Conservation (phyloP, 2,329 filamentous ascomycete genomes). For the Metarhizium guizhouense region DNA sequence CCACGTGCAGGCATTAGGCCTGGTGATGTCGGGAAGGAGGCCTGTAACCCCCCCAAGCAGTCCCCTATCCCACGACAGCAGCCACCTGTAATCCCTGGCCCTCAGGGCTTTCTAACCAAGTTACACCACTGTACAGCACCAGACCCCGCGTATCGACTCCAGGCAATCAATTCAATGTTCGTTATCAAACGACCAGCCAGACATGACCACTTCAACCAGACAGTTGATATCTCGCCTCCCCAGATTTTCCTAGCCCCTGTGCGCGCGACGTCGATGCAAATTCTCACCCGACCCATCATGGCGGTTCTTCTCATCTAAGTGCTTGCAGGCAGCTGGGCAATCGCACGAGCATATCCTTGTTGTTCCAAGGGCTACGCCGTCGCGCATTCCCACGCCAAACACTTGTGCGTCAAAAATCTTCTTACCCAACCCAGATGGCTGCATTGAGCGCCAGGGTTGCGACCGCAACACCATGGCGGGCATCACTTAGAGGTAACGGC, state of each 20-base stretch:
- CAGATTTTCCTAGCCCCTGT: neutral
- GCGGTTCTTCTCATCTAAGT: neutral
- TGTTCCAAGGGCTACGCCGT: neutral
- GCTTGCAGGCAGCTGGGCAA: neutral
- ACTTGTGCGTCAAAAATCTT: neutral
- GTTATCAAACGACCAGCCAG: too few relatives aligned
- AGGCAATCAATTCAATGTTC: too few relatives aligned
- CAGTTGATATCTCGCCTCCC: neutral
- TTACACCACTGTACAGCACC: too few relatives aligned
- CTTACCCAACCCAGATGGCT: slow-evolving; percentile 9
- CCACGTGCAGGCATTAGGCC: too few relatives aligned
- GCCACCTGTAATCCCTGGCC: neutral
- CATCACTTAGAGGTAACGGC: slow-evolving; percentile 9
- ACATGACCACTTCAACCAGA: neutral
- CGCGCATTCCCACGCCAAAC: neutral
- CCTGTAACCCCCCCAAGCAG: neutral
- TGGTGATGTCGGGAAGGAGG: neutral
- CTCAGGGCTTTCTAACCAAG: too few relatives aligned
- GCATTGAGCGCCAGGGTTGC: slow-evolving; percentile 11
- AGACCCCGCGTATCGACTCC: too few relatives aligned
- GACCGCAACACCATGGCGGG: slow-evolving; percentile 11
- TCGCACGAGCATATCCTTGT: neutral
- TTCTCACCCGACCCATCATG: neutral
- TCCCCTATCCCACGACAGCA: neutral
- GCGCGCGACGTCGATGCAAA: neutral